Evolutionary conservation across 306 rosid species (phyloP), one percentile per base, ranked within the genome.

Genomic region (Leucaena leucocephala): DNA sequence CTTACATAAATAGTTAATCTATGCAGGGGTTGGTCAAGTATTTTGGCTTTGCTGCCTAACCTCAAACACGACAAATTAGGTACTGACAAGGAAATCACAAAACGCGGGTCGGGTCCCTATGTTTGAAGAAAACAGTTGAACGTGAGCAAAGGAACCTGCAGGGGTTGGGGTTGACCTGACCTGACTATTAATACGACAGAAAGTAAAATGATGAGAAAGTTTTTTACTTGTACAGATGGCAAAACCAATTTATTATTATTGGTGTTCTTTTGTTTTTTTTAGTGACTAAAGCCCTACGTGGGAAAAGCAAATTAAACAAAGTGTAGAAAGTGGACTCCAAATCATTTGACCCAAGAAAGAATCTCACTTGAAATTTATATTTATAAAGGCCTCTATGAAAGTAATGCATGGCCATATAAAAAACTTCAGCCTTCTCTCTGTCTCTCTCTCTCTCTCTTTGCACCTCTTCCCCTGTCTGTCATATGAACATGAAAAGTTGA

Each of bases 341-440:
- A 85, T 87, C 86, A 85, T 88, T 86, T 89, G 90, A 80, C 83
- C 76, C 49, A 59, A 70, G 79, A 81, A 87, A 79, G 83, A 77
- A 79, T 77, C 84, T 80, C 64, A 71, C 84, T 63, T 84, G 78
- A 77, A 87, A 83, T 82, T 88, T 74, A 80, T 87, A 88, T 90
- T 83, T 90, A 85, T 91, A 83, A 86, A 89, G 87, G 90, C 88
- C 92, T 34, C 73, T 85, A 76, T 87, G 87, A 79, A 85, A 67
- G 83, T 83, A 87, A 88, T 88, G 96, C 94, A 90, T 87, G 97
- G 91, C 83, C 89, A 93, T 84, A 82, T 88, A 84, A 87, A 83
- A 70, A 76, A 22, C 87, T 71, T 50, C 33, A 68, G 67, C 61
- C 73, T 76, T 74, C 55, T 73, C 55, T 49, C 68, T 80, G 68